Evolutionary conservation across 495 filamentous ascomycete genomes (phyloP).

Genomic region (Trichoderma virens): DNA sequence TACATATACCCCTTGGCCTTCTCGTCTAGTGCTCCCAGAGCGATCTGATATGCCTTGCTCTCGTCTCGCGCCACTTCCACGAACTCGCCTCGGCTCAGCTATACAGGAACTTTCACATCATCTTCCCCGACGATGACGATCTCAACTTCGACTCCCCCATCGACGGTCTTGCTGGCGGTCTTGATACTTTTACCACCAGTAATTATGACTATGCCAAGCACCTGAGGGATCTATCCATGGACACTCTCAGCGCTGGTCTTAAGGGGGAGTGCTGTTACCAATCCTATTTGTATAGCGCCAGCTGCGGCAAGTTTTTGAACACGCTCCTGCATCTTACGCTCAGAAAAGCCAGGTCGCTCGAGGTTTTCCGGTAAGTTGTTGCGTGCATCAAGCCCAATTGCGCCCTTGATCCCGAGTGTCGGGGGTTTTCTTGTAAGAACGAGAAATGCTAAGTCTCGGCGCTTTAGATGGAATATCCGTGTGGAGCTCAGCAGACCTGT

Average conservation of each 20-base stretch:
- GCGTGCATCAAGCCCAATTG: constrained; percentile 19
- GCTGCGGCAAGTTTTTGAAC: constrained; percentile 55
- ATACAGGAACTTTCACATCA: constrained; percentile 50
- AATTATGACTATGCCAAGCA: constrained; percentile 53
- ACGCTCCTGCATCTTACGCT: constrained; percentile 49
- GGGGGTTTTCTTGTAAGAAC: not conserved
- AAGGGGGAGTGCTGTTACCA: constrained; percentile 40
- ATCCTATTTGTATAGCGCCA: constrained; percentile 36
- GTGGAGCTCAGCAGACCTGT: constrained; percentile 52
- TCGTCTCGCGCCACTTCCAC: constrained; percentile 48
- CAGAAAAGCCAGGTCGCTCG: constrained; percentile 44
- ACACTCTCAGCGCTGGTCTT: constrained; percentile 36
- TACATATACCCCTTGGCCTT: constrained; percentile 12
- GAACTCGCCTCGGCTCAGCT: constrained; percentile 48
- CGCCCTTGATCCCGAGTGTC: not conserved
- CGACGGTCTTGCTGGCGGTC: constrained; percentile 44
- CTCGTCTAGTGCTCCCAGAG: constrained; percentile 25
- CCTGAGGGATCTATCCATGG: constrained; percentile 42
- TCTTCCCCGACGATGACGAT: constrained; percentile 49
- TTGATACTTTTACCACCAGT: constrained; percentile 53
- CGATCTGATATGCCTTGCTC: constrained; percentile 47
- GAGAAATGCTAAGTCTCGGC: not conserved
- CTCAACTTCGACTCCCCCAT: constrained; percentile 35
- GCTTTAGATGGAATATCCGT: constrained; percentile 50
- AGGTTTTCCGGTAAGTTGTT: constrained; percentile 38